phyloP scores from a whole-genome alignment of 208 protist genomes.

The Tetramitus jugosus region DNA sequence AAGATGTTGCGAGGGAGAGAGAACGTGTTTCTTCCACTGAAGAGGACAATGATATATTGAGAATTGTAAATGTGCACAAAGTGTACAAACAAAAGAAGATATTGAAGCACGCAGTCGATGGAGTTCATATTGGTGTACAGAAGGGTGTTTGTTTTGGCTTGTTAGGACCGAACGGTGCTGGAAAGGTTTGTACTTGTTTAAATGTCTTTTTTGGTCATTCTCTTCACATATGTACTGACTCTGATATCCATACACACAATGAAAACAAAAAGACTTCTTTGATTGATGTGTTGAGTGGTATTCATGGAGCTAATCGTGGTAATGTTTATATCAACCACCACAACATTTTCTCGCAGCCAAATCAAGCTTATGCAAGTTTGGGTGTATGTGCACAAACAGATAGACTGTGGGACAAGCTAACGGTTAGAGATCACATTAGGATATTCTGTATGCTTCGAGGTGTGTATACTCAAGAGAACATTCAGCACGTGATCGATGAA shows the following conservation, averaged over 20 bases:
- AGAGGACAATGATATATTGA: neutral
- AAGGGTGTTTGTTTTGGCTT: constrained; percentile 68
- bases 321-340: neutral
- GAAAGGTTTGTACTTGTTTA: no score
- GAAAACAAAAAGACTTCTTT: constrained; percentile 75
- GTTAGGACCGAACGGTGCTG: constrained; percentile 71
- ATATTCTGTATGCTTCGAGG: constrained; percentile 30
- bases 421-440: constrained; percentile 33
- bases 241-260: no score
- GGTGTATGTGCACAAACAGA: constrained; percentile 40
- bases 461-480: neutral
- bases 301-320: neutral
- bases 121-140: constrained; percentile 56
- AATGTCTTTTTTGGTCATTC: no score
- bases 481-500: neutral
- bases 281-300: constrained; percentile 61
- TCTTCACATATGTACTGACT: no score
- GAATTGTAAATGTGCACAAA: neutral
- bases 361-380: neutral
- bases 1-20: neutral
- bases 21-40: neutral
- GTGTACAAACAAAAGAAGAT: neutral
- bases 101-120: constrained; percentile 45
- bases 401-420: constrained; percentile 30
- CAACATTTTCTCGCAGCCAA: neutral